Base-by-base conservation (phyloP, 306 rosid species). In the Sechiopsis laciniata region DNA sequence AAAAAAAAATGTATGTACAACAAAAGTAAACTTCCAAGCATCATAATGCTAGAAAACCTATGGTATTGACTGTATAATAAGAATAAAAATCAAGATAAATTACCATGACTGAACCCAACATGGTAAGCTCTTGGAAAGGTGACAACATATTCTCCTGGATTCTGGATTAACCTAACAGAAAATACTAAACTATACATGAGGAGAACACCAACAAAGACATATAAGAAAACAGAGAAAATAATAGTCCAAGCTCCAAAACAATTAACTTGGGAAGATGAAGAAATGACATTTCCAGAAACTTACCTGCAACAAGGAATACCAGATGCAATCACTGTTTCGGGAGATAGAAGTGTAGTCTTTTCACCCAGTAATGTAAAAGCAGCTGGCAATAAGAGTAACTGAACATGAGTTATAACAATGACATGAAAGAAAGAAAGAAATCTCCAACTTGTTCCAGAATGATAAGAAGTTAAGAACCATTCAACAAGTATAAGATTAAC, bases 21-120 rank as follows among this genome's bases (percentile, higher is more conserved):
- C 42, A 50, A 50, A 69, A 50, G 42, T 2, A 21, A 22, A 46
- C 21, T 50, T 22, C 50, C 45, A 69, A 69, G 45, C 21, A 69
- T 21, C 42, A 69, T 22, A 14, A 69, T 69, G 73, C 45, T 68
- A 19, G n/a, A 8, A 37, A 37, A 66, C 55, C 16, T 35, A 20
- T 45, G 2, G 58, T 50, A 48, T 32, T 69, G 26, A 1, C 42
- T 7, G 58, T 69, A 46, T 46, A 22, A 48, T 21, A 71, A 26
- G 29, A 54, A 71, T 16, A 26, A 71, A 29, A 77, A 77, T 73
- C 69, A 72, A 81, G 80, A 87, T 78, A 52, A 82, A 83, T 91
- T 94, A 94, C 99, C 99, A 51, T 94, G 99, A 88, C 99, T 91
- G 92, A 94, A 94, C 88, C 99, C 99, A 42, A 94, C 96, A 84